Base-by-base conservation (phyloP, 2,329 filamentous ascomycete genomes). In the Diaporthe citri region DNA sequence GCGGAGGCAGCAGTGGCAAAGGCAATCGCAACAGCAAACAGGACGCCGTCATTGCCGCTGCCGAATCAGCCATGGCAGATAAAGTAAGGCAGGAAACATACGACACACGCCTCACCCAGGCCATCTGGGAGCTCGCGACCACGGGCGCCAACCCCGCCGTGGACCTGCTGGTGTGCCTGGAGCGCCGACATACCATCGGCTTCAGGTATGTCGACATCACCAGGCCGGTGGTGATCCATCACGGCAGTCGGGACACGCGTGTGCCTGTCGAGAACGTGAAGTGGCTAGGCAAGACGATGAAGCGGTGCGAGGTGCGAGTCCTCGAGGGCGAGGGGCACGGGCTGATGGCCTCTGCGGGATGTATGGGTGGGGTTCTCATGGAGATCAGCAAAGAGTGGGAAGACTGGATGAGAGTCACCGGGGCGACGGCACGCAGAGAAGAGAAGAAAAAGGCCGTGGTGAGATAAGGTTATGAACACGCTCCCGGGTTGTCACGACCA, bases 141-240 rank as follows among this genome's bases (percentile, higher is more conserved):
- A 93, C 93, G 1, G 94, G 96, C 67, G 95, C 96, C 2, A 98
- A 99, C 81, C 97, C 97, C 0, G 96, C 97, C 0, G 95, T 97
- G 0, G 97, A 99, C 83, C 86, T 99, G 25, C 87, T 99, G 1
- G 94, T 98, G 8, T 99, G 97, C 81, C 88, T 99, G 2, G 97
- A 99, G 83, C 92, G 97, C 31, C 91, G 94, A 39, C 95, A 97
- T 80, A 92, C 94, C 0, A 98, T 99, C 79, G 97, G 97, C 0
- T 99, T 99, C 85, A 92, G 96, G 67, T 99, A 99, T 81, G 96
- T 98, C 25, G 97, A 99, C 82, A 98, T 99, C 78, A 97, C 94
- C 8, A 91, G 95, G 12, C 91, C 95, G 0, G 94, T 98, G 0
- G 93, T 98, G 34, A 98, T 99, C 78, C 96, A 98, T 80, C 97